Percentiles rank a stretch among this genome's conserved stretches.
Conservation (phyloP, 371 early-diverging fungal species). For the Catenaria anguillulae region DNA sequence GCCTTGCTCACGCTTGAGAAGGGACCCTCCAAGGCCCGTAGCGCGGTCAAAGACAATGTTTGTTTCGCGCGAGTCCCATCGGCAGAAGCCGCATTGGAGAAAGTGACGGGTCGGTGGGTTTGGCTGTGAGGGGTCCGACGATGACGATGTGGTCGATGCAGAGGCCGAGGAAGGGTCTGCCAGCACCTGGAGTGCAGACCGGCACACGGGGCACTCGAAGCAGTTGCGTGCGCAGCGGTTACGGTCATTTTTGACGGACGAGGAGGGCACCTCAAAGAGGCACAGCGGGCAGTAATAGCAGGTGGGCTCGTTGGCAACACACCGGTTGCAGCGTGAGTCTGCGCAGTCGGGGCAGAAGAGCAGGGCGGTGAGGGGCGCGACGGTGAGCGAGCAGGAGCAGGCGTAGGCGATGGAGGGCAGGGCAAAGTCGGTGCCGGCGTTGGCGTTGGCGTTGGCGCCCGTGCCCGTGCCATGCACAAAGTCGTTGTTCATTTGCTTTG, state of each 20-base stretch:
- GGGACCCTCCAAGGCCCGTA: slow-evolving; percentile 68
- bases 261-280: slow-evolving; percentile 88
- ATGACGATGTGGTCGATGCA: slow-evolving; percentile 11
- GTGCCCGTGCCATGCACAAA: too few relatives aligned
- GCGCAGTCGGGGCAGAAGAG: slow-evolving; percentile 81
- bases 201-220: slow-evolving; percentile 83
- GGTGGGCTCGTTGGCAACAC: slow-evolving; percentile 67
- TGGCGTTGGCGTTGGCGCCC: too few relatives aligned
- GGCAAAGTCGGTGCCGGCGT: neutral
- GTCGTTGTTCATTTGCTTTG: too few relatives aligned
- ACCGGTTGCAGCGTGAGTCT: slow-evolving; percentile 60
- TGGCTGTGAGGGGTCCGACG: slow-evolving; percentile 11
- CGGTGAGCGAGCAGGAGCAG: neutral
- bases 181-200: slow-evolving; percentile 64
- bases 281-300: slow-evolving; percentile 90
- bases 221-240: slow-evolving; percentile 88
- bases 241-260: slow-evolving; percentile 80
- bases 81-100: slow-evolving; percentile 68
- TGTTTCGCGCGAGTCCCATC: slow-evolving; percentile 82
- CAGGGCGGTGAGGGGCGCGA: slow-evolving; percentile 16
- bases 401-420: neutral
- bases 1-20: neutral
- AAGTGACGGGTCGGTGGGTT: slow-evolving; percentile 30
- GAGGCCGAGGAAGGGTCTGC: slow-evolving; percentile 31
- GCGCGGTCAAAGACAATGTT: slow-evolving; percentile 78